Evolutionary conservation across 768 basidiomycete genomes (phyloP).

Genomic region (Lepiota venenata): DNA sequence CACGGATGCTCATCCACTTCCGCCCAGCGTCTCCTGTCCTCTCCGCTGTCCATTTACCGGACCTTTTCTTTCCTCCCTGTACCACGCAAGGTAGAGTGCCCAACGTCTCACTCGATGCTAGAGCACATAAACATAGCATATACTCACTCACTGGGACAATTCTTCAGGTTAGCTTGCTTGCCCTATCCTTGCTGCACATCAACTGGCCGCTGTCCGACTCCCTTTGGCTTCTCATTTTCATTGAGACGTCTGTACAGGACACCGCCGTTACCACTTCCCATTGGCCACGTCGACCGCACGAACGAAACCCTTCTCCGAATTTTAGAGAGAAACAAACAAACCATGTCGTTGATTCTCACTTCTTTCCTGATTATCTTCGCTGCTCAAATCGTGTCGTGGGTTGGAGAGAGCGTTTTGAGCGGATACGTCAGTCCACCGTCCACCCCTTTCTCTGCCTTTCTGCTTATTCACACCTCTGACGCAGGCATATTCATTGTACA

Average conservation of each 20-base stretch:
- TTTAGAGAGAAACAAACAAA: neutral
- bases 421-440: slow-evolving; percentile 67
- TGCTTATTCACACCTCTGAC: neutral
- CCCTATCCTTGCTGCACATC: neutral
- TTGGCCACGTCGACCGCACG: slow-evolving; percentile 9
- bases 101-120: too few relatives aligned
- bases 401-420: slow-evolving; percentile 81
- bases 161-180: too few relatives aligned
- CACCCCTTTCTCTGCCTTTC: slow-evolving; percentile 1
- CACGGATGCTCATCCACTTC: slow-evolving; percentile 6
- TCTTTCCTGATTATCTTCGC: slow-evolving; percentile 82
- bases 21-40: neutral
- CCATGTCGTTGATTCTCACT: slow-evolving; percentile 76
- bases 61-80: neutral
- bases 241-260: neutral
- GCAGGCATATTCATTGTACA: slow-evolving; percentile 74
- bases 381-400: slow-evolving; percentile 84
- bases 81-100: neutral
- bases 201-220: neutral
- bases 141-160: too few relatives aligned
- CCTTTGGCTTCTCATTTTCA: neutral
- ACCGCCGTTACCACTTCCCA: neutral
- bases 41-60: neutral
- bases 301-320: too few relatives aligned
- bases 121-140: too few relatives aligned